Conservation (phyloP, 768 basidiomycete genomes). For the Termitomyces sp. region DNA sequence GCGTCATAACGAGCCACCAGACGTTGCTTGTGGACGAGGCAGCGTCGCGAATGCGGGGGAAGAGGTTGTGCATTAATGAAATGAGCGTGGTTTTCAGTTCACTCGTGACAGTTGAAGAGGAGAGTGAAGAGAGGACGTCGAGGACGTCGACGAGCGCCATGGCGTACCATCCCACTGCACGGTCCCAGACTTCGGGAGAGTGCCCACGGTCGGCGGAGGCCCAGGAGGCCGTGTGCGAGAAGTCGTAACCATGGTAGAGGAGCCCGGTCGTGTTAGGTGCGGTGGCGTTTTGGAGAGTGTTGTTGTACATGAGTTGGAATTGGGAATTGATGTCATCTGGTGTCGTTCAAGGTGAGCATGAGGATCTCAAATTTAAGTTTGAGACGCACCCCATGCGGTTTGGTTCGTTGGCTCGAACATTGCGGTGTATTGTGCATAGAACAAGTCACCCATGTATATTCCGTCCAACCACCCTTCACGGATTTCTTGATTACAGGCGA, state of each 20-base stretch:
- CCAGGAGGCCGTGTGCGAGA: constrained; percentile 36
- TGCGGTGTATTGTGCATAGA: constrained; percentile 36
- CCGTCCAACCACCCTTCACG: constrained; percentile 38
- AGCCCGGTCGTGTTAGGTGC: constrained; percentile 36
- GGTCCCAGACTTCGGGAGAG: constrained; percentile 43
- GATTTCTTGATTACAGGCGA: background rate
- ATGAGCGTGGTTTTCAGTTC: constrained; percentile 21
- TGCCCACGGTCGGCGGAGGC: constrained; percentile 40
- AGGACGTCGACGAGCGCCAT: constrained; percentile 45
- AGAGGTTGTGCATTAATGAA: constrained; percentile 26
- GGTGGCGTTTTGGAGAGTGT: constrained; percentile 32
- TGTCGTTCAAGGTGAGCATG: background rate
- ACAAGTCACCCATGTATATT: constrained; percentile 41
- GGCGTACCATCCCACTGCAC: constrained; percentile 41
- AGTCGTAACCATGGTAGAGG: constrained; percentile 46
- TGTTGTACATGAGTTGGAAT: constrained; percentile 37
- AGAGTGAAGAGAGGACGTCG: constrained; percentile 29
- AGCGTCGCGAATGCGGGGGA: constrained; percentile 29
- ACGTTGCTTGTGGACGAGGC: constrained; percentile 33
- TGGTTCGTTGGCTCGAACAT: constrained; percentile 27
- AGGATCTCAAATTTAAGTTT: background rate
- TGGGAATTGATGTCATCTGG: constrained; percentile 35
- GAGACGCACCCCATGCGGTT: constrained; percentile 32
- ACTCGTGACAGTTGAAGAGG: constrained; percentile 16
- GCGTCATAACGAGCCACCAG: constrained; percentile 46